Conservation (phyloP, 1,139 yeast genomes). For the Blastobotrys indianensis region DNA sequence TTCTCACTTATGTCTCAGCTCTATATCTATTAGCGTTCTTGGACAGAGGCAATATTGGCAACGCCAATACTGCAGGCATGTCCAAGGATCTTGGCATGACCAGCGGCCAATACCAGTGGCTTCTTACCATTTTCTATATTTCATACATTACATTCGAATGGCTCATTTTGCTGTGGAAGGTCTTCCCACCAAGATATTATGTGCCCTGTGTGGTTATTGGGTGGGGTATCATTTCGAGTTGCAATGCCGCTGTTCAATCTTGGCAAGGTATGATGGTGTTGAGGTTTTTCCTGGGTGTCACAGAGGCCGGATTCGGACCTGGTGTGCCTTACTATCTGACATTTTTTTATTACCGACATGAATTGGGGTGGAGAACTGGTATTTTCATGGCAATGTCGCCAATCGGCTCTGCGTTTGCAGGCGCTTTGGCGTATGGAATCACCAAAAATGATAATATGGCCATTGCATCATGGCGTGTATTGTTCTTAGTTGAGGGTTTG, state of each 20-base stretch:
- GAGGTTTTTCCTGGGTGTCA: slow-evolving; percentile 26
- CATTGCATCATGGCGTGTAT: slow-evolving; percentile 33
- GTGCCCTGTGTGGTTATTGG: slow-evolving; percentile 25
- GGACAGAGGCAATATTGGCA: slow-evolving; percentile 58
- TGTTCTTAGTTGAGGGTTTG: slow-evolving; percentile 38
- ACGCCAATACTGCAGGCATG: slow-evolving; percentile 56
- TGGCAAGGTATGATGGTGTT: slow-evolving; percentile 25
- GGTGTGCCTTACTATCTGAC: slow-evolving; percentile 31
- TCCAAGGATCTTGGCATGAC: slow-evolving; percentile 43
- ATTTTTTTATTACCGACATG: slow-evolving; percentile 29
- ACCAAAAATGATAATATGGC: slow-evolving; percentile 20
- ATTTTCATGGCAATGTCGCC: slow-evolving; percentile 43
- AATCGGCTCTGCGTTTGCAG: slow-evolving; percentile 30
- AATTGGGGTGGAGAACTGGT: slow-evolving; percentile 45
- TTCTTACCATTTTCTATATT: slow-evolving; percentile 26
- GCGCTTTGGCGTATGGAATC: slow-evolving; percentile 38
- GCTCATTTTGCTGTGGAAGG: slow-evolving; percentile 21
- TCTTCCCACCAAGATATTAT: slow-evolving; percentile 23
- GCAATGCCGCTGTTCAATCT: slow-evolving; percentile 23
- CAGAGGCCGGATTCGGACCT: slow-evolving; percentile 31
- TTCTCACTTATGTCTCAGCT: slow-evolving; percentile 34
- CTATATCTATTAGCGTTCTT: slow-evolving; percentile 50
- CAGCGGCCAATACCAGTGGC: slow-evolving; percentile 37
- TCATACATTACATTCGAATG: slow-evolving; percentile 29
- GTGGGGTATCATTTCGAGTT: slow-evolving; percentile 28